Evolutionary conservation across 768 basidiomycete species (phyloP), one percentile per base, ranked within the genome.

Genomic region (Amanita phalloides): DNA sequence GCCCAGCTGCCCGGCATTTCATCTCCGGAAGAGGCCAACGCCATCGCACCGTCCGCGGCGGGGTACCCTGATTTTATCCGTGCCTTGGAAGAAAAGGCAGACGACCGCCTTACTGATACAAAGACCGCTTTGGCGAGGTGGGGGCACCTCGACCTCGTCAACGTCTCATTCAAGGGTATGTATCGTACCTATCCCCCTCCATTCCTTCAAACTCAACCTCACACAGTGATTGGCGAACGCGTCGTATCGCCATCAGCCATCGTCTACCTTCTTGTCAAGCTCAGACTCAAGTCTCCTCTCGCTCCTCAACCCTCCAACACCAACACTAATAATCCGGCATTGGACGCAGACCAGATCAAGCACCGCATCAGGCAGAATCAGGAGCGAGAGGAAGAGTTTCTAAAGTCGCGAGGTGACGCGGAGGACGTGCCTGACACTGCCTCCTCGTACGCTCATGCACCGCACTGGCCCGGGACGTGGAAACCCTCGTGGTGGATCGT

Each of bases 401-500:
- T 94, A 43, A 68, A 66, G 17, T 74, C 76, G 30, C 72, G 79
- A 20, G 74, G 73, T 30, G 83, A 86, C 3, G 71, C 75, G 0
- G 89, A 90, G 57, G 81, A 84, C 21, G 41, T 28, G 23, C 9
- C 26, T 10, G 65, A 71, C n/a, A 69, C 69, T 25, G 61, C 61
- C n/a, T 56, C 65, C 46, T 57, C 68, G 8, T 69, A 69, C 48
- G 92, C 86, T n/a, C 94, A 99, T 63, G 90, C 94, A 6, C 95
- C 95, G 4, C 76, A 79, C 61, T 98, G 92, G 92, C 92, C 95
- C 51, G 79, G 75, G 54, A 92, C 94, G 59, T 41, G 92, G 54
- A 94, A 89, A 66, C 87, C 94, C 0, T 75, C 80, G 21, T 98
- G 91, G 90, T 94, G 92, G 87, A 72, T 95, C 48, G 76, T 95